Conservation (phyloP, 2,329 filamentous ascomycete genomes). For the Purpureocillium takamizusanense region DNA sequence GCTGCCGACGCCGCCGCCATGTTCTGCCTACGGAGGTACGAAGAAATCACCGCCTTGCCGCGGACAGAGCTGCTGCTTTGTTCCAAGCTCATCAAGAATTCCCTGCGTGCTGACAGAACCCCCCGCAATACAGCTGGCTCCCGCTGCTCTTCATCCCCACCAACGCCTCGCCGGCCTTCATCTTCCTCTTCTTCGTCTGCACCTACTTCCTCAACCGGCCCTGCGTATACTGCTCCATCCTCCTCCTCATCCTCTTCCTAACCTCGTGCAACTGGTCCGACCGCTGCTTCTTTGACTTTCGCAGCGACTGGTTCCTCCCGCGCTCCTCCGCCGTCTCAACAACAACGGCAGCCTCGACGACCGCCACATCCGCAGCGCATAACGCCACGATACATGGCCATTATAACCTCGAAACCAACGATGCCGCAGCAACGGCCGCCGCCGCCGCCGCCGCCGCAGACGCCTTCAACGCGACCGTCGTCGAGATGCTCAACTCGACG, state of each 20-base stretch:
- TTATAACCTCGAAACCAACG: too few relatives aligned
- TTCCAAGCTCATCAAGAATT: conserved; percentile 8
- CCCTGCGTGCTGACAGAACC: not conserved
- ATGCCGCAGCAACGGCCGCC: too few relatives aligned
- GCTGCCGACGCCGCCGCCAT: conserved; percentile 29
- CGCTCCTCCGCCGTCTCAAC: conserved; percentile 29
- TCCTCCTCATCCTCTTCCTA: conserved; percentile 89
- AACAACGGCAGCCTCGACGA: too few relatives aligned
- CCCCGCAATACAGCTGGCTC: conserved; percentile 53
- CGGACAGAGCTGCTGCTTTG: too few relatives aligned
- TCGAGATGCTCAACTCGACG: conserved; percentile 58
- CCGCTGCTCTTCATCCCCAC: conserved; percentile 83
- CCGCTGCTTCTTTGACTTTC: conserved; percentile 87
- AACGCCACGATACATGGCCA: too few relatives aligned
- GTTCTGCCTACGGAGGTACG: conserved; percentile 54
- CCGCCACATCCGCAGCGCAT: too few relatives aligned
- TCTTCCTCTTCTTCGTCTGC: conserved; percentile 81
- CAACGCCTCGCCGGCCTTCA: conserved; percentile 76
- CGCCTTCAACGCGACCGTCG: conserved; percentile 38
- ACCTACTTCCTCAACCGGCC: conserved; percentile 95
- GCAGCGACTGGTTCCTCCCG: conserved; percentile 89
- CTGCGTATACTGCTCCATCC: conserved; percentile 94
- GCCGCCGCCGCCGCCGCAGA: conserved; percentile 14
- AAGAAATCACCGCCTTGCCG: too few relatives aligned
- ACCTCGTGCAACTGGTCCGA: conserved; percentile 87